These are phyloP conservation scores for Aspergillus proliferans DNA, from an alignment of 2,329 filamentous ascomycete species.

Conservation along the genomic window DNA sequence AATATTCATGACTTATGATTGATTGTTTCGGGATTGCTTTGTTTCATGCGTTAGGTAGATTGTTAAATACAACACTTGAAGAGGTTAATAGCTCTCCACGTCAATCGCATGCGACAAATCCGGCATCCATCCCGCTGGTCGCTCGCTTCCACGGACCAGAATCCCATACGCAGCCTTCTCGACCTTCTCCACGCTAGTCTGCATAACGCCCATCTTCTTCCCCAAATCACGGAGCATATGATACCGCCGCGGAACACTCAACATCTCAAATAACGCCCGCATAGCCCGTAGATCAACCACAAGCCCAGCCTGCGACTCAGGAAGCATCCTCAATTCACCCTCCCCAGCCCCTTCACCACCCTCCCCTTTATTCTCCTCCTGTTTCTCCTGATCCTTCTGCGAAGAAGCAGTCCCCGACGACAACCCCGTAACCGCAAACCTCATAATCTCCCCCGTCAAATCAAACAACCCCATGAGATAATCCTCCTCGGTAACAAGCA, in stretches of 20 bases:
- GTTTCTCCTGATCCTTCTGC: too few species aligned
- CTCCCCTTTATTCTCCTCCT: conserved; percentile 32
- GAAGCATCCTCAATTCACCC: conserved; percentile 14
- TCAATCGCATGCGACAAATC: conserved; percentile 52
- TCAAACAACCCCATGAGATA: conserved; percentile 90
- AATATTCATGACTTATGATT: background rate
- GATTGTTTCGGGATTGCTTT: background rate
- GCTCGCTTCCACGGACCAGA: conserved; percentile 76
- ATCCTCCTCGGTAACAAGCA: conserved; percentile 70
- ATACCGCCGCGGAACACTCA: conserved; percentile 49
- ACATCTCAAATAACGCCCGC: conserved; percentile 66
- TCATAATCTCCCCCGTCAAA: conserved; percentile 92
- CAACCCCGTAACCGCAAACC: conserved; percentile 84
- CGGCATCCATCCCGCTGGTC: conserved; percentile 87
- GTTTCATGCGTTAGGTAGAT: too few species aligned
- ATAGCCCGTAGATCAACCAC: conserved; percentile 75
- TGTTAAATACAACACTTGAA: too few species aligned
- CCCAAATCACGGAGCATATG: conserved; percentile 56
- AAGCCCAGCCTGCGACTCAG: conserved; percentile 54
- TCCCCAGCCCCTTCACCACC: conserved; percentile 3
- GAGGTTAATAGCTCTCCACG: conserved; percentile 19
- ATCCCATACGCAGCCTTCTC: conserved; percentile 86
- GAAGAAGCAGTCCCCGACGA: conserved; percentile 58
- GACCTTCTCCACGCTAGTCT: conserved; percentile 85
- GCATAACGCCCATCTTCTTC: conserved; percentile 82